Evolutionary conservation across 2,329 filamentous ascomycete species (phyloP).

Genomic region (Xylaria multiplex): DNA sequence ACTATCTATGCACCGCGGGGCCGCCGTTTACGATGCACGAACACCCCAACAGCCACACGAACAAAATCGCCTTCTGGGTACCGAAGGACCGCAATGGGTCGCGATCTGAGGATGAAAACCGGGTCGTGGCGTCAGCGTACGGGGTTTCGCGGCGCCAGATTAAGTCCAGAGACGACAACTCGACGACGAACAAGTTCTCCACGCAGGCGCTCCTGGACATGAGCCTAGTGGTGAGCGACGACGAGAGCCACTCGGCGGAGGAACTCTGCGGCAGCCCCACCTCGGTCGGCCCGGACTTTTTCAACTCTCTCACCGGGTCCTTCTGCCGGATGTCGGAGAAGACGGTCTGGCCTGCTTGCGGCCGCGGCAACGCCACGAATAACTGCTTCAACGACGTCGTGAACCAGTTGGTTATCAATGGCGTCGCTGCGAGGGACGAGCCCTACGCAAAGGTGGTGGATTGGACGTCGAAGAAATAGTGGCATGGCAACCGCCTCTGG

Average conservation of each 20-base stretch:
- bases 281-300: constrained; percentile 44
- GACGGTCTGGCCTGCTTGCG: constrained; percentile 40
- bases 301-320: constrained; percentile 32
- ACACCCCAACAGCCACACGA: constrained; percentile 32
- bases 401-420: constrained; percentile 35
- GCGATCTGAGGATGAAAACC: too few relatives aligned
- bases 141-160: too few relatives aligned
- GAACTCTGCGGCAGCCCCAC: constrained; percentile 41
- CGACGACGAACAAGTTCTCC: too few relatives aligned
- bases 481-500: too few relatives aligned
- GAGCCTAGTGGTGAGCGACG: constrained; percentile 39
- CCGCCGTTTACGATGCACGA: constrained; percentile 30
- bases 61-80: constrained; percentile 31
- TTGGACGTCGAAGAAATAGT: constrained; percentile 28
- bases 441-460: constrained; percentile 37
- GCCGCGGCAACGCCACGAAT: constrained; percentile 13
- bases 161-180: too few relatives aligned
- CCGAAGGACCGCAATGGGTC: too few relatives aligned
- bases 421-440: constrained; percentile 29
- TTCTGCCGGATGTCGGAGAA: constrained; percentile 48
- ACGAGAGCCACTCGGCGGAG: constrained; percentile 34
- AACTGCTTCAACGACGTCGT: constrained; percentile 39
- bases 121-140: too few relatives aligned
- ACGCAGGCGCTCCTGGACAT: constrained; percentile 17
- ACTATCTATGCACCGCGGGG: constrained; percentile 33